Percentiles rank a stretch among this genome's conserved stretches.
Conservation (phyloP, 2,329 filamentous ascomycete species). For the Sordariomycetes sp. region DNA sequence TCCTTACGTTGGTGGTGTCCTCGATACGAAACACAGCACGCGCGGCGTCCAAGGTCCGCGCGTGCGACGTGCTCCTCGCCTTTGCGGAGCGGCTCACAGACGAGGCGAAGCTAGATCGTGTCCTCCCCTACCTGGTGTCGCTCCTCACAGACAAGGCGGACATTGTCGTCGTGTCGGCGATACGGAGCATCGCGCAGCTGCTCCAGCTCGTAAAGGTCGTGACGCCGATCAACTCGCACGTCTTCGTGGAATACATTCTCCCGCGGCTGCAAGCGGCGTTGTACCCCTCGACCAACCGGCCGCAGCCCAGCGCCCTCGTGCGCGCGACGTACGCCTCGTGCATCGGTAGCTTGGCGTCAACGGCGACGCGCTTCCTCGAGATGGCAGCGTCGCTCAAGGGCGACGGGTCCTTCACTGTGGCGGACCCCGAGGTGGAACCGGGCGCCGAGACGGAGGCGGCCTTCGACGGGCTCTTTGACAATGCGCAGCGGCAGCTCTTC, state of each 20-base stretch:
- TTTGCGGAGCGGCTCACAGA: conserved; percentile 88
- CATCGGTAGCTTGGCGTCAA: conserved; percentile 75
- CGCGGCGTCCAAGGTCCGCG: conserved; percentile 73
- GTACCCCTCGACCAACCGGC: conserved; percentile 16
- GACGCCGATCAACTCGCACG: conserved; percentile 60
- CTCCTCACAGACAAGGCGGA: conserved; percentile 73
- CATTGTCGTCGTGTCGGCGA: conserved; percentile 70
- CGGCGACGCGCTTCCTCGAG: conserved; percentile 74
- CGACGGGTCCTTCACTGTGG: conserved; percentile 65
- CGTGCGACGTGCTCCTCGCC: conserved; percentile 81
- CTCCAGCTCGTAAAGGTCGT: conserved; percentile 79
- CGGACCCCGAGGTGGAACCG: conserved; percentile 70
- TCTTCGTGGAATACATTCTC: conserved; percentile 55
- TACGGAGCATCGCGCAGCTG: conserved; percentile 79
- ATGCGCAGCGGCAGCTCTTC: conserved; percentile 69
- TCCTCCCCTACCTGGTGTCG: conserved; percentile 79
- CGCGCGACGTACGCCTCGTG: conserved; percentile 89
- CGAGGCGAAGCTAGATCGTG: conserved; percentile 87
- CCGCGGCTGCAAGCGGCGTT: conserved; percentile 46
- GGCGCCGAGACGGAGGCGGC: conserved; percentile 52
- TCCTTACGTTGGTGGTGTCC: conserved; percentile 77
- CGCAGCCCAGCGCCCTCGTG: conserved; percentile 53
- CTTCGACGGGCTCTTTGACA: conserved; percentile 77
- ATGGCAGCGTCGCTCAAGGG: conserved; percentile 80
- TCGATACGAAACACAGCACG: conserved; percentile 82